A percentile compares a stretch with the other conserved stretches of the same genome.
phyloP scores from a whole-genome alignment of 75 land plant genomes.

The Adiantum capillusveneris region DNA sequence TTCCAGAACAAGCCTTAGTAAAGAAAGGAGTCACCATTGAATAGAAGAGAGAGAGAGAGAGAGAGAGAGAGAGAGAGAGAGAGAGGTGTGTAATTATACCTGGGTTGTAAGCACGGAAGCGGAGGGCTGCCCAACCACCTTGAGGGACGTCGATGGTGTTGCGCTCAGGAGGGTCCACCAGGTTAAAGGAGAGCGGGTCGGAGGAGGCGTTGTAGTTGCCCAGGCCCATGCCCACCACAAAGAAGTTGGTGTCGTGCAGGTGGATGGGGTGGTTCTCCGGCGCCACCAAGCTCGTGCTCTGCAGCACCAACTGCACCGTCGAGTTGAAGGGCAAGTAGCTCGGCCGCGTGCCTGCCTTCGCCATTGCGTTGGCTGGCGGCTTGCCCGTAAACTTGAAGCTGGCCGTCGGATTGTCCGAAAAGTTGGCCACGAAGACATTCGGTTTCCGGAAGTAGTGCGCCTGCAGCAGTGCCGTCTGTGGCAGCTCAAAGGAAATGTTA shows the following conservation, averaged over 20 bases:
- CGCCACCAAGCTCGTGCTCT: conserved; percentile 52
- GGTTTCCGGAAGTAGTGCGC: too few species aligned
- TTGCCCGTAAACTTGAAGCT: conserved; percentile 69
- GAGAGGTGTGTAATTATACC: too few species aligned
- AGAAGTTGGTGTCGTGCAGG: too few species aligned
- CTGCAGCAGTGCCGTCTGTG: too few species aligned
- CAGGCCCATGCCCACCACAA: conserved; percentile 64
- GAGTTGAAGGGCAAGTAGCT: conserved; percentile 51
- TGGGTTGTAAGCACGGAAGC: conserved; percentile 78
- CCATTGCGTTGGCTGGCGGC: conserved; percentile 38
- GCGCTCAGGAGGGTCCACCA: conserved; percentile 67
- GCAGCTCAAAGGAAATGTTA: too few species aligned
- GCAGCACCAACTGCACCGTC: conserved; percentile 63
- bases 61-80: too few species aligned
- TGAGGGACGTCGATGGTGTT: conserved; percentile 66
- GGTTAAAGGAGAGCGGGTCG: conserved; percentile 52
- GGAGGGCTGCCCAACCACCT: conserved; percentile 69
- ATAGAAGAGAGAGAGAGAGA: too few species aligned
- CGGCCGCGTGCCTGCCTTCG: conserved; percentile 44
- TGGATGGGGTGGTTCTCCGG: conserved; percentile 76
- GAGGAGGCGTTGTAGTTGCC: conserved; percentile 52
- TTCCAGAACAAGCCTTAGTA: too few species aligned
- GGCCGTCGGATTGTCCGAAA: conserved; percentile 46
- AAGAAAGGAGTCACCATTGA: too few species aligned
- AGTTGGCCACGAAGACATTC: conserved; percentile 25